phyloP scores from a whole-genome alignment of 2,329 filamentous ascomycete genomes.

The Neobulgaria alba region DNA sequence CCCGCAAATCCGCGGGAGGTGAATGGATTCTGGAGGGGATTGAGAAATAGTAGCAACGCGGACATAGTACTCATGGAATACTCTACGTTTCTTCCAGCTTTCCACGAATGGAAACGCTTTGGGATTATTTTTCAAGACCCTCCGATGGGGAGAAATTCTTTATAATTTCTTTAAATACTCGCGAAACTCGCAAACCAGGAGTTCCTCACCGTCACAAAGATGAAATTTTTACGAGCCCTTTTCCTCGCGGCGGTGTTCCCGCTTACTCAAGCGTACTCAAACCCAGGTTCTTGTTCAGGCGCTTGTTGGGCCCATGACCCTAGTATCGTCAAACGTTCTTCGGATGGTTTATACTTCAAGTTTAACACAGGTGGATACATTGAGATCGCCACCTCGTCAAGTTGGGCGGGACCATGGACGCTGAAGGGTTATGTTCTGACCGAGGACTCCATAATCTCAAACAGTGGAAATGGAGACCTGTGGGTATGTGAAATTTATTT shows the following conservation, averaged over 20 bases:
- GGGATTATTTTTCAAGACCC: background rate
- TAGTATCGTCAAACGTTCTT: slow-evolving; percentile 32
- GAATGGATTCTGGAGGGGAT: background rate
- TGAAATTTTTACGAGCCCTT: background rate
- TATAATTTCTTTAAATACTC: background rate
- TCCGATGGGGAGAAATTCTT: background rate
- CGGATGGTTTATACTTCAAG: slow-evolving; percentile 35
- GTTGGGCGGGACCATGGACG: slow-evolving; percentile 35
- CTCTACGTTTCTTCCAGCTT: background rate
- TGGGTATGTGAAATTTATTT: slow-evolving; percentile 32
- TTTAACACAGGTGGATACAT: slow-evolving; percentile 35
- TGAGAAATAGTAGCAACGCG: background rate
- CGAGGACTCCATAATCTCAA: slow-evolving; percentile 30
- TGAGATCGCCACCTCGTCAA: slow-evolving; percentile 31
- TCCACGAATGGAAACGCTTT: background rate
- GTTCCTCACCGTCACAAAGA: background rate
- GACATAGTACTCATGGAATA: background rate
- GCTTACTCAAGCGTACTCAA: slow-evolving; percentile 20
- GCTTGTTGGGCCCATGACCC: slow-evolving; percentile 35
- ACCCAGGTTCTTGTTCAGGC: slow-evolving; percentile 33
- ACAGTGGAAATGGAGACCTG: slow-evolving; percentile 30
- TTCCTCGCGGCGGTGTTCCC: background rate
- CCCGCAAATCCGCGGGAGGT: background rate
- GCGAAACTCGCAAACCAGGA: background rate
- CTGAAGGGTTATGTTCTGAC: slow-evolving; percentile 32